Base-by-base conservation (phyloP, 2,329 filamentous ascomycete genomes). In the Pyrenochaeta sp. region DNA sequence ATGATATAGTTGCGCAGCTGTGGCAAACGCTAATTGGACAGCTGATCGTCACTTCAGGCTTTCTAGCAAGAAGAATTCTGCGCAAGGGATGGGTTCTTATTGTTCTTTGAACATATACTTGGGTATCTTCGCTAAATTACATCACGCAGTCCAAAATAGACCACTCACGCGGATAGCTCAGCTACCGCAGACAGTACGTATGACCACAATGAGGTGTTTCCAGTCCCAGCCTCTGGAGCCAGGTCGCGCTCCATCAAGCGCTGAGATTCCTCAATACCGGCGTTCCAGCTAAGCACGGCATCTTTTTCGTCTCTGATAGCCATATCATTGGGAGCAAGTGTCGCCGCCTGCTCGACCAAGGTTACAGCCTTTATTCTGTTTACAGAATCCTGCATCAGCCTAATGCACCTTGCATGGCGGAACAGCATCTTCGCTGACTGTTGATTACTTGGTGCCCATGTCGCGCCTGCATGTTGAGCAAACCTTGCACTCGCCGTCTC, bases 381-480 rank as follows among this genome's bases (percentile, higher is more conserved):
- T 1, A 29, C 45, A 15, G 39, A 17, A 11, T 57, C 47, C 2
- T 41, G 46, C 56, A 67, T 58, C 46, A 68, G 23, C 15, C 66
- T 47, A 30, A 64, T 20, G 40, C 66, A 68, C 33, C 49, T 54
- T 6, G 66, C 66, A 31, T 66, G 64, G 4, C 64, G 56, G 27
- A 48, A 68, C 36, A 66, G 50, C 66, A 68, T 66, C 56, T 67
- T 68, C 15, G 58, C 61, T 17, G 40, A 47, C 43, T 68, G 66
- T 39, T 59, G 49, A 17, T 66, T 66, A 29, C 61, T 66, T 12
- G 66, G 66, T 6, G 45, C 41, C 66, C 66, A 68, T 0, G 64
- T 67, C n/a, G 62, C 61, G 27, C 49, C 61, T 6, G 58, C 63
- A 17, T 68, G 66, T 45, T 67, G 65, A 6, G 65, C 53, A 30